Base-by-base conservation (phyloP, 1,284 basidiomycete genomes). In the Exobasidium rhododendri region DNA sequence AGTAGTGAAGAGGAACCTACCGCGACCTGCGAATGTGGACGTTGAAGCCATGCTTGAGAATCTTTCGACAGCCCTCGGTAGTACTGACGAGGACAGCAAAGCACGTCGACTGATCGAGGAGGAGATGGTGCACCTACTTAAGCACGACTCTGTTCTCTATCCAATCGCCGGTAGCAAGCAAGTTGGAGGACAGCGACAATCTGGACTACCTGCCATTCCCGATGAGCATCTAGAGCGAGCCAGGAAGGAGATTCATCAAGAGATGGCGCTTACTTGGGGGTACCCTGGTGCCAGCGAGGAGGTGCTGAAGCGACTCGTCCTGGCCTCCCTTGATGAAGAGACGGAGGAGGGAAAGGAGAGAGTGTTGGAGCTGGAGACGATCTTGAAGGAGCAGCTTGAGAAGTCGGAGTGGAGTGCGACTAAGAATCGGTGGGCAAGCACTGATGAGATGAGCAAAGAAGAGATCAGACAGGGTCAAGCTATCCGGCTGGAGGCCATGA, bases 71-170 rank as follows among this genome's bases (percentile, higher is more conserved):
- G 67, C 52, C 53, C 32, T 49, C n/a, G 52, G 28, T n/a, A 87
- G 13, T 20, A 14, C 47, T 2, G 51, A 56, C 13, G 52, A 56
- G 20, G 82, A 83, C 6, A 82, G 82, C 2, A 80, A 82, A 3
- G 89, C 86, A 0, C 84, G 87, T 65, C 83, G 82, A 57, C 82
- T 94, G 35, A 85, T 98, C 70, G 86, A 93, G 73, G 80, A 82
- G 24, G 96, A 99, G 79, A 85, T 97, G 60, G 88, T 86, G 0
- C 82, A 83, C 50, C 84, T 98, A 26, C 82, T 98, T 68, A 85
- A 88, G 63, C 92, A 98, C 80, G 96, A 99, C 80, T 86, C 92
- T 4, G 86, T 96, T 63, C 85, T 87, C 0, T 85, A 94, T 80
- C 94, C 96, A 1, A 82, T 97, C 17, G 91, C 93, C 5, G 94